Conservation (phyloP, 2,329 filamentous ascomycete genomes). For the Cercospora berteroae region DNA sequence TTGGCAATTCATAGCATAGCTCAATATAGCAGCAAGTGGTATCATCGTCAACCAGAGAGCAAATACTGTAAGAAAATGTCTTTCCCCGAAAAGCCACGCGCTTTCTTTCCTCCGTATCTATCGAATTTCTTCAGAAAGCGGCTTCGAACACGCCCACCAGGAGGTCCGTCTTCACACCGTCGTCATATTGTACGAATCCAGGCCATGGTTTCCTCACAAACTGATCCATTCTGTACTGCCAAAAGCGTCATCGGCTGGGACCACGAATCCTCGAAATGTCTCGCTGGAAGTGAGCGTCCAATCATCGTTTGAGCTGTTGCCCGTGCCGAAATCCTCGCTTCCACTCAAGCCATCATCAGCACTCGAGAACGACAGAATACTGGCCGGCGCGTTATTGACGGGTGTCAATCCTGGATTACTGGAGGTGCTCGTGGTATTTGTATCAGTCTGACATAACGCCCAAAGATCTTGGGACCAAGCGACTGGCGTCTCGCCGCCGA, state of each 20-base stretch:
- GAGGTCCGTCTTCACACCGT: constrained; percentile 31
- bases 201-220: not conserved
- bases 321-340: constrained; percentile 24
- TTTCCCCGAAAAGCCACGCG: not conserved
- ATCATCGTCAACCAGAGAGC: constrained; percentile 5
- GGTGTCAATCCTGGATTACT: constrained; percentile 18
- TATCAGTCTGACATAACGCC: constrained; percentile 32
- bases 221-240: constrained; percentile 6
- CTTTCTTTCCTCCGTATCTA: not conserved
- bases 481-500: constrained; percentile 12
- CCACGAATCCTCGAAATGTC: constrained; percentile 25
- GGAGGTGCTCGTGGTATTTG: constrained; percentile 19
- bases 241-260: constrained; percentile 21
- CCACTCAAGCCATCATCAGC: constrained; percentile 28
- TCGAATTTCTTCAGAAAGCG: not conserved
- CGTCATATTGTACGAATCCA: constrained; percentile 23
- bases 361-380: constrained; percentile 31
- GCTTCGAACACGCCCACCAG: not conserved
- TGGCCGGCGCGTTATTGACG: constrained; percentile 22
- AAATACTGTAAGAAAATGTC: constrained; percentile 4
- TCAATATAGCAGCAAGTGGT: not conserved
- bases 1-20: not conserved
- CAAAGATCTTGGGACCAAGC: constrained; percentile 35
- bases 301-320: constrained; percentile 12
- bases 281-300: constrained; percentile 22